Base-by-base conservation (phyloP, 257 asterid species). In the Solanum bulbocastanum region DNA sequence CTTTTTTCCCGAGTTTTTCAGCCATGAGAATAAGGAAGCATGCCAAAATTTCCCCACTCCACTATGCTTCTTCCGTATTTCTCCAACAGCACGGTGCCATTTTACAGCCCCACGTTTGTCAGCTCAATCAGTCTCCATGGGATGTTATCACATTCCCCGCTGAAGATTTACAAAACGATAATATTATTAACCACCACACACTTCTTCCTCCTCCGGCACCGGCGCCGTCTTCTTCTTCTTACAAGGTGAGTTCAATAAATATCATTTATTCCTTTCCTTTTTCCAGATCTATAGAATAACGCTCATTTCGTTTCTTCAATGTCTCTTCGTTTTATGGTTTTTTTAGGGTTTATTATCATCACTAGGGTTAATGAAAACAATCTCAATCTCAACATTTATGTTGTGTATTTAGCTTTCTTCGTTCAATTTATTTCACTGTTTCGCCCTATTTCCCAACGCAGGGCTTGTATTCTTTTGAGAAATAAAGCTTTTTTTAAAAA, bases 81-180 rank as follows among this genome's bases (percentile, higher is more conserved):
- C 36, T 62, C 22, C 87, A 72, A 22, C n/a, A 87, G 42, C 90
- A 86, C 32, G 30, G 88, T 74, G 16, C 30, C 42, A 15, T 72
- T 72, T 72, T 33, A 72, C 79, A 72, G 79, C 11, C 87, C 89
- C 18, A 39, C 86, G n/a, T 87, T 10, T 93, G 95, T 25, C 91
- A 89, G 85, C 93, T 91, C 37, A 93, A 93, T 68, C 95, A 93
- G 66, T 90, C 94, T 40, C 94, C 95, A 3, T 93, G 99, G 99
- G 99, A 96, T 92, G 95, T 91, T 32, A 89, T 93, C 68, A 88
- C 88, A 71, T 94, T 94, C 90, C 90, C 96, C 27, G 36, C 6
- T 30, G 37, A 62, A 4, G 71, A 62, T 23, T 91, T 0, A 89
- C 94, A 79, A 65, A 88, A 25, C 87, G 40, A 71, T 33, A 1